A percentile compares a stretch with the other conserved stretches of the same genome.
Evolutionary conservation across 2,329 filamentous ascomycete genomes (phyloP).

Genomic region (Aureobasidium sp.): DNA sequence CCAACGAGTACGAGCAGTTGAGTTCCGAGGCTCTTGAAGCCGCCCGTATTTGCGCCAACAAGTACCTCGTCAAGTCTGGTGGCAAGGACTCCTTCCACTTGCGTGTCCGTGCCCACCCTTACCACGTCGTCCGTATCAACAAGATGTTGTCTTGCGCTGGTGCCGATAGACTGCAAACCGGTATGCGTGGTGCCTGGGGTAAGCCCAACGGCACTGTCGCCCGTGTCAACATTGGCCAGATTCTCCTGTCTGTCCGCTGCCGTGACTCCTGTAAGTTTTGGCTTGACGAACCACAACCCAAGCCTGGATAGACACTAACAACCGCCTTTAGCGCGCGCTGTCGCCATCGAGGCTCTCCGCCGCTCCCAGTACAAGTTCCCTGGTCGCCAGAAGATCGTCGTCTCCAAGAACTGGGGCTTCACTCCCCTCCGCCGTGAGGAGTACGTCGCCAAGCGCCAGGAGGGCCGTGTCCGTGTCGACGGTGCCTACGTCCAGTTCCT

Average conservation of each 20-base stretch:
- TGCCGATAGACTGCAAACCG: slow-evolving; percentile 99
- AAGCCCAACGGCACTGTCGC: slow-evolving; percentile 99
- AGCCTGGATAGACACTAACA: not conserved
- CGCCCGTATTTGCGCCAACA: slow-evolving; percentile 99
- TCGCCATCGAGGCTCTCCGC: slow-evolving; percentile 96
- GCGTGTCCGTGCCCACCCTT: slow-evolving; percentile 83
- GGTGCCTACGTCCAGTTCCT: slow-evolving; percentile 99
- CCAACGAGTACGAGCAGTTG: slow-evolving; percentile 99
- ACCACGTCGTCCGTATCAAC: slow-evolving; percentile 99
- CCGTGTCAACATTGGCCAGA: slow-evolving; percentile 99
- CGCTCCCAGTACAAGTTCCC: slow-evolving; percentile 99
- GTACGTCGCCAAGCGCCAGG: slow-evolving; percentile 91
- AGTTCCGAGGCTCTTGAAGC: slow-evolving; percentile 99
- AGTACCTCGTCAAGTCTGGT: slow-evolving; percentile 67
- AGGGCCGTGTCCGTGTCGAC: slow-evolving; percentile 89
- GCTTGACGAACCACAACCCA: not conserved
- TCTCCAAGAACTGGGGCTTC: slow-evolving; percentile 99
- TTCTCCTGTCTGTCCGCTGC: slow-evolving; percentile 94
- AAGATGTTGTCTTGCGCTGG: slow-evolving; percentile 99
- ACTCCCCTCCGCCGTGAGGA: slow-evolving; percentile 96
- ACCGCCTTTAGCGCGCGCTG: slow-evolving; percentile 62
- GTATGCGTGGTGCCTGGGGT: slow-evolving; percentile 99
- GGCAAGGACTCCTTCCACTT: slow-evolving; percentile 68
- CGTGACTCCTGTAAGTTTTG: slow-evolving; percentile 72
- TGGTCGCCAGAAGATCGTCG: slow-evolving; percentile 99